These are phyloP conservation scores for Clavaria fumosa DNA, from an alignment of 768 basidiomycete species.

Conservation along the genomic window DNA sequence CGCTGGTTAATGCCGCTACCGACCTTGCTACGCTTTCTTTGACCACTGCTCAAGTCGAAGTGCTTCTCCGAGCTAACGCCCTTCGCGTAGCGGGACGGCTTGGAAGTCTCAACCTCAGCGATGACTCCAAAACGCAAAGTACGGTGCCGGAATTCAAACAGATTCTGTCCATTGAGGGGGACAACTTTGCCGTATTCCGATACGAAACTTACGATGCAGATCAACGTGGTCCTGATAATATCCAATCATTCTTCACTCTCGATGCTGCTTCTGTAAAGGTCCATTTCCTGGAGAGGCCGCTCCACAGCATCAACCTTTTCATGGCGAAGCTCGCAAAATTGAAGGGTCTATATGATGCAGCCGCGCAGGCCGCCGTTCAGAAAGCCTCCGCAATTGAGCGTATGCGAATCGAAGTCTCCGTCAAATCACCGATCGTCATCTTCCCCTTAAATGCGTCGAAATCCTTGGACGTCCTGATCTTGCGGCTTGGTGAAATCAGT, in stretches of 20 bases:
- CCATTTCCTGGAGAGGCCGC: conserved; percentile 78
- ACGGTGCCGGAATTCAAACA: conserved; percentile 61
- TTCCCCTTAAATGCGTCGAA: conserved; percentile 57
- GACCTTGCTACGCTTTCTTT: conserved; percentile 76
- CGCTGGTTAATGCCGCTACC: conserved; percentile 55
- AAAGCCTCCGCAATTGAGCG: conserved; percentile 83
- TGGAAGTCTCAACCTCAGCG: conserved; percentile 69
- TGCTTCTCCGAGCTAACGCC: conserved; percentile 56
- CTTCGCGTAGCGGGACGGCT: conserved; percentile 69
- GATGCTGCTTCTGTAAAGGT: conserved; percentile 82
- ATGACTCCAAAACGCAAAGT: conserved; percentile 41
- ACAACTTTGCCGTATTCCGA: conserved; percentile 83
- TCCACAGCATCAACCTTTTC: conserved; percentile 80
- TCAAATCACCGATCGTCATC: conserved; percentile 85
- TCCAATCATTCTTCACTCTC: conserved; percentile 72
- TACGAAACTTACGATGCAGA: conserved; percentile 83
- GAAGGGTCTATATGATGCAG: conserved; percentile 89
- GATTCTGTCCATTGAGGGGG: conserved; percentile 84
- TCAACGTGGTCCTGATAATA: conserved; percentile 52
- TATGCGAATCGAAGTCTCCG: conserved; percentile 83
- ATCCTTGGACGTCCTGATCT: conserved; percentile 53
- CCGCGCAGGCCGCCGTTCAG: conserved; percentile 85
- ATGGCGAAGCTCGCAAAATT: conserved; percentile 73
- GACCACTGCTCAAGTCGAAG: conserved; percentile 76
- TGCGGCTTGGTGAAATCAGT: conserved; percentile 79